Base-by-base conservation (phyloP, 2,329 filamentous ascomycete species). In the Huntiella decipiens region DNA sequence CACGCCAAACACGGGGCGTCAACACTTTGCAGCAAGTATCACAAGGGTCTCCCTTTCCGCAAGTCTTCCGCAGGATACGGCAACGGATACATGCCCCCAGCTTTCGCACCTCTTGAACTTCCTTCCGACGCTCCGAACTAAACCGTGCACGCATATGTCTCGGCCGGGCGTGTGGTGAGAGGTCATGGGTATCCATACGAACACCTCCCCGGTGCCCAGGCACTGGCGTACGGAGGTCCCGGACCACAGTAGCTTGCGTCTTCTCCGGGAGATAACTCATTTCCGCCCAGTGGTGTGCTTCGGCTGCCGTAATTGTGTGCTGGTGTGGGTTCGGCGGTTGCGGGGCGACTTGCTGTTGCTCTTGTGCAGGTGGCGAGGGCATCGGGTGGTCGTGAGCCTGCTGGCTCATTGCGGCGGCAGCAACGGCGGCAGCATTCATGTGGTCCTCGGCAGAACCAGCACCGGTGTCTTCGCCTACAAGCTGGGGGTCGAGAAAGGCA, bases 31-130 rank as follows among this genome's bases (percentile, higher is more conserved):
- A 67, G 51, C 76, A 80, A 1, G 74, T 74, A 45, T 72, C 68
- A 52, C 76, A 80, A 0, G 75, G 74, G 5, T 66, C 71, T 31
- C 73, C 75, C 49, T 67, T 70, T n/a, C 73, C 75, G 54, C 76
- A 80, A 1, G 73, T 76, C 60, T 80, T 80, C 48, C 75, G 68
- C 33, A 80, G 59, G 51, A 79, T 78, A 34, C 74, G 67, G 54
- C 76, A 80, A 38, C 76, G 65, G 44, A 79, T 77, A 53, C 76
- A 80, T 10, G 76, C 75, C 4, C 76, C 76, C 33, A 75, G 68
- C 53, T 75, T 74, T 17, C 76, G 70, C 16, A 79, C 72, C 51
- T 74, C 71, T 52, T 77, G 73, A 2, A 80, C 75, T 54, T 79
- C 72, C 54, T 73, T 76, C 16, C 76, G 65, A n/a, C 76, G 65